Percentiles rank a stretch among this genome's conserved stretches.
phyloP scores from a whole-genome alignment of 495 filamentous ascomycete species.

The Lichenothelia convexa region DNA sequence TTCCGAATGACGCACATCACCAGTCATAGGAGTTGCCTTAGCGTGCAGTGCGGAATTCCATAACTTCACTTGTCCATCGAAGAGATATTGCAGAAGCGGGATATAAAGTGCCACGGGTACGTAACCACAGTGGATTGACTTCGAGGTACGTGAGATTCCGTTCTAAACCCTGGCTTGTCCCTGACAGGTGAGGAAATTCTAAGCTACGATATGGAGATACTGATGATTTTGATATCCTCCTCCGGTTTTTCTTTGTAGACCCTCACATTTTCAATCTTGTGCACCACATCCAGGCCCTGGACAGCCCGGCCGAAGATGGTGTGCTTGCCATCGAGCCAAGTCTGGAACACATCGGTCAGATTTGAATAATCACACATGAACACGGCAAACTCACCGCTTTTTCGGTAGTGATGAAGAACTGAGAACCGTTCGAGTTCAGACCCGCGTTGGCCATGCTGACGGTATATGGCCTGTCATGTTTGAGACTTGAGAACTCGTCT shows the following conservation, averaged over 20 bases:
- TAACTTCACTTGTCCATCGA: too few species aligned
- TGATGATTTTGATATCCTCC: constrained; percentile 94
- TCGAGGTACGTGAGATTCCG: too few species aligned
- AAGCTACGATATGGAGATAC: constrained; percentile 44
- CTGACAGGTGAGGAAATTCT: too few species aligned
- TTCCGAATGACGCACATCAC: too few species aligned
- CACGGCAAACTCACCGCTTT: constrained; percentile 41
- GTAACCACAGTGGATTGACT: too few species aligned
- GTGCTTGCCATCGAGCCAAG: constrained; percentile 93
- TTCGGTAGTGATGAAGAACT: constrained; percentile 98
- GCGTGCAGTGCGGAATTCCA: too few species aligned
- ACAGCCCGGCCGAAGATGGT: constrained; percentile 87
- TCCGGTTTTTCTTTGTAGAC: constrained; percentile 94
- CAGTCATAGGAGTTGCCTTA: too few species aligned
- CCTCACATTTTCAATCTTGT: constrained; percentile 83
- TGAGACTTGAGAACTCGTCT: constrained; percentile 81
- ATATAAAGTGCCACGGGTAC: too few species aligned
- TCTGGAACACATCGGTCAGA: constrained; percentile 21
- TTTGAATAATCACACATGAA: neutral
- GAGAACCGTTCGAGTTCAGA: constrained; percentile 49
- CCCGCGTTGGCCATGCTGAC: constrained; percentile 96
- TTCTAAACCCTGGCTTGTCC: too few species aligned
- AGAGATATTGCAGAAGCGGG: too few species aligned
- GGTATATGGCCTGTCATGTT: constrained; percentile 92
- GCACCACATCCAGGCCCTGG: constrained; percentile 83